Evolutionary conservation across 2,329 filamentous ascomycete species (phyloP).

Genomic region (Fusarium nelsonii): DNA sequence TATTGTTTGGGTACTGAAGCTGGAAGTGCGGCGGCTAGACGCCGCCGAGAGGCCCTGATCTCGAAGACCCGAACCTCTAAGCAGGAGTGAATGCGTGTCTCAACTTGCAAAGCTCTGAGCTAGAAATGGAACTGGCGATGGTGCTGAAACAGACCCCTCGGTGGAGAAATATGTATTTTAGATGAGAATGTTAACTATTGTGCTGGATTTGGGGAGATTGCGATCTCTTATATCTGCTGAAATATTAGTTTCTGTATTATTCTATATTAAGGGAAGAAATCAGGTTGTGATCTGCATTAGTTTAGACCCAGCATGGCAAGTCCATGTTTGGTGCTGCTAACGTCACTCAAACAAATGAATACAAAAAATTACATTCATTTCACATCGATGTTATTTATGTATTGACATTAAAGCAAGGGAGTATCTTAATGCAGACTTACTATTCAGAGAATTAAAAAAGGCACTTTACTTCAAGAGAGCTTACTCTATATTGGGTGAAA

Average conservation of each 20-base stretch:
- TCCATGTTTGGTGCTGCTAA: background rate
- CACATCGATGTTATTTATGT: too few relatives aligned
- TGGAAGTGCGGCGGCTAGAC: conserved; percentile 85
- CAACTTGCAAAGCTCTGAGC: background rate
- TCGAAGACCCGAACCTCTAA: background rate
- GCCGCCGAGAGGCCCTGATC: conserved; percentile 71
- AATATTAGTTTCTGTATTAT: background rate
- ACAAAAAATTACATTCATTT: too few relatives aligned
- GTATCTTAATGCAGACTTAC: too few relatives aligned
- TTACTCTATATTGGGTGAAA: too few relatives aligned
- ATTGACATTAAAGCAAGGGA: too few relatives aligned
- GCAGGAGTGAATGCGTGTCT: background rate
- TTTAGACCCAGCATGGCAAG: background rate
- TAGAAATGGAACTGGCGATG: background rate
- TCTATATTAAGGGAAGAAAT: background rate
- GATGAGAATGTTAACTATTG: background rate
- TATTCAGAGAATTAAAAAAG: too few relatives aligned
- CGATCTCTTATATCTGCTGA: background rate
- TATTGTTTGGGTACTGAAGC: conserved; percentile 92
- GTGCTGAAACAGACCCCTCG: background rate
- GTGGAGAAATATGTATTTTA: background rate
- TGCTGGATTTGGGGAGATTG: background rate
- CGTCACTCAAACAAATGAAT: too few relatives aligned
- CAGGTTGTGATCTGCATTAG: background rate
- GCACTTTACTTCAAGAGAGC: too few relatives aligned